Evolutionary conservation across 2,329 filamentous ascomycete genomes (phyloP).

Genomic region (Colletotrichum truncatum): DNA sequence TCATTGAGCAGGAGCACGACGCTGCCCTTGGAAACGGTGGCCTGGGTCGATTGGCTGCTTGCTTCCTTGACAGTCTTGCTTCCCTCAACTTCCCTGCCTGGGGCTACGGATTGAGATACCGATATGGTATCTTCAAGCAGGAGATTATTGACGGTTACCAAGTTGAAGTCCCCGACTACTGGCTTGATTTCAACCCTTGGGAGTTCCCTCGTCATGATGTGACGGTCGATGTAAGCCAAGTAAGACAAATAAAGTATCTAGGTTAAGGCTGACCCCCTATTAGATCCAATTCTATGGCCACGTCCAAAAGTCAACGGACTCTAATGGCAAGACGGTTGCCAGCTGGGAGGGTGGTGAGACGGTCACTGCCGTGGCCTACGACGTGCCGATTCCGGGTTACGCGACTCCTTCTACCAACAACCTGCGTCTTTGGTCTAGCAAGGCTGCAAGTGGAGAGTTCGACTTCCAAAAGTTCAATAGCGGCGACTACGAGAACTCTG

Average conservation of each 20-base stretch:
- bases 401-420: conserved; percentile 94
- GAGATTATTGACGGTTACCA: conserved; percentile 98
- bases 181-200: conserved; percentile 99
- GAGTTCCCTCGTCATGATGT: conserved; percentile 97
- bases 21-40: conserved; percentile 96
- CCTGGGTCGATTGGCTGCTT: conserved; percentile 92
- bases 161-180: conserved; percentile 98
- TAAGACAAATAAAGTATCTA: background rate
- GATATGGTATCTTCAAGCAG: conserved; percentile 99
- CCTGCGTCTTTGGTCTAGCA: conserved; percentile 95
- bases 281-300: conserved; percentile 93
- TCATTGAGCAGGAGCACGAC: conserved; percentile 94
- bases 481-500: conserved; percentile 96
- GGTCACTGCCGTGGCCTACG: conserved; percentile 91
- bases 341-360: conserved; percentile 94
- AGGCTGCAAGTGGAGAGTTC: conserved; percentile 95
- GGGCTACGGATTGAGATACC: conserved; percentile 95
- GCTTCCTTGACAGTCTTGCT: conserved; percentile 95
- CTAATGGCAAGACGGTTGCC: conserved; percentile 77
- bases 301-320: conserved; percentile 79
- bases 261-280: background rate
- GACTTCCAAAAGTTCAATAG: conserved; percentile 99
- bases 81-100: conserved; percentile 95
- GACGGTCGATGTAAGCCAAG: conserved; percentile 76
- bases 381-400: conserved; percentile 92